phyloP scores from a whole-genome alignment of 495 filamentous ascomycete species.

The Penicillium goetzii region DNA sequence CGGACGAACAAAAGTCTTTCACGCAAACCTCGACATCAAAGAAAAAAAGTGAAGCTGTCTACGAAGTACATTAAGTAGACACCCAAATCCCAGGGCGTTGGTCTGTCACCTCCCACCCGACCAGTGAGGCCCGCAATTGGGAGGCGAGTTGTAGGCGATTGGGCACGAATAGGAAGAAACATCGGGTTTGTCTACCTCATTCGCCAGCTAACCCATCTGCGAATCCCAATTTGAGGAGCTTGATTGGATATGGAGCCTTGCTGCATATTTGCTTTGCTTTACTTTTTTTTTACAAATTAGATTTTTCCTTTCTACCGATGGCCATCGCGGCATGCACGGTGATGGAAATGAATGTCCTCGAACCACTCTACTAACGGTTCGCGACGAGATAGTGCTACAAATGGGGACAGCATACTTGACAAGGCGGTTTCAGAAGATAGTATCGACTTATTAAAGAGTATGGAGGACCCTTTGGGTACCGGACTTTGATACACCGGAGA shows the following conservation, averaged over 20 bases:
- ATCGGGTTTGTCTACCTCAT: background rate
- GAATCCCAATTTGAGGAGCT: background rate
- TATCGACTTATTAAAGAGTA: background rate
- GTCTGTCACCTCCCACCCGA: constrained; percentile 1
- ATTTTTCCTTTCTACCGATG: background rate
- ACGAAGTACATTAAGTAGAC: background rate
- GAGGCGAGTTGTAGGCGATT: constrained; percentile 30
- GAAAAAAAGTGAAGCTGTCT: constrained; percentile 5
- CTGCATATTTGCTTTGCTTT: background rate
- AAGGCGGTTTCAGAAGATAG: background rate
- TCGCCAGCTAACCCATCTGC: background rate
- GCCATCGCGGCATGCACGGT: background rate
- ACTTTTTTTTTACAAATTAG: background rate
- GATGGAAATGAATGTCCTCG: background rate
- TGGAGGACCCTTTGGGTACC: constrained; percentile 4
- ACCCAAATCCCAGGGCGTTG: constrained; percentile 1
- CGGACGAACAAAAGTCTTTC: background rate
- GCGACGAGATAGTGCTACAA: background rate
- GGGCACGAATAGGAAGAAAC: constrained; percentile 28
- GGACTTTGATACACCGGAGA: background rate
- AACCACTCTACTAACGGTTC: background rate
- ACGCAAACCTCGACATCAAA: background rate
- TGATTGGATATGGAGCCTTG: background rate
- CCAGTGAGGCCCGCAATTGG: constrained; percentile 28
- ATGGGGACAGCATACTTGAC: background rate